A percentile compares a stretch with the other conserved stretches of the same genome.
These are phyloP conservation scores for Bretschneidera sinensis DNA, from an alignment of 345 rosid species.

Conservation along the genomic window DNA sequence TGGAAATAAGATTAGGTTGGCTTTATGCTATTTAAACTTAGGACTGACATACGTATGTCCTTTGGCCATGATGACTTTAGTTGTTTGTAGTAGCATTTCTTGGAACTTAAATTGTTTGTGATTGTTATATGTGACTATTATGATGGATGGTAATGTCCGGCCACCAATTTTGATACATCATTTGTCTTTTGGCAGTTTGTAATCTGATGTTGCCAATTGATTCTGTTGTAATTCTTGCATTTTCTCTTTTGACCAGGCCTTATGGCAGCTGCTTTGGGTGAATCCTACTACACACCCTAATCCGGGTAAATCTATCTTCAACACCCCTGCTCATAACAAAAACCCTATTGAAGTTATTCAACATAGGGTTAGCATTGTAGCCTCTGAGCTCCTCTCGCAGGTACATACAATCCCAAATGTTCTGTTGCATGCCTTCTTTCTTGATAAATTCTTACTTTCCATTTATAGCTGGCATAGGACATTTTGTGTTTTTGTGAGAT, in stretches of 20 bases:
- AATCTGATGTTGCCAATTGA: neutral
- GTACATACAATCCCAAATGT: constrained; percentile 31
- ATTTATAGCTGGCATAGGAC: neutral
- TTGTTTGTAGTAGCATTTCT: neutral
- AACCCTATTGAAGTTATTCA: constrained; percentile 60
- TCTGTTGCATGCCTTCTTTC: constrained; percentile 2
- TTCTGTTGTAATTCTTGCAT: neutral
- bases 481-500: too few species aligned
- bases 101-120: neutral
- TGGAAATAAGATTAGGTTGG: constrained; percentile 1
- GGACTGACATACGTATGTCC: constrained; percentile 3
- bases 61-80: constrained; percentile 1
- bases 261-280: constrained; percentile 95
- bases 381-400: constrained; percentile 93
- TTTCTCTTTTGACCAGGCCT: constrained; percentile 47
- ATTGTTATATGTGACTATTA: too few species aligned
- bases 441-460: neutral
- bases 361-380: constrained; percentile 63
- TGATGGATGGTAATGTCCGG: too few species aligned
- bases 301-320: constrained; percentile 39
- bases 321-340: constrained; percentile 35
- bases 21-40: constrained; percentile 7
- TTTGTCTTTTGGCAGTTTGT: neutral
- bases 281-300: constrained; percentile 52
- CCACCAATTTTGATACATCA: neutral